Evolutionary conservation across 2,329 filamentous ascomycete genomes (phyloP), one percentile per base, ranked within the genome.

Genomic region (Cytospora paraplurivora): DNA sequence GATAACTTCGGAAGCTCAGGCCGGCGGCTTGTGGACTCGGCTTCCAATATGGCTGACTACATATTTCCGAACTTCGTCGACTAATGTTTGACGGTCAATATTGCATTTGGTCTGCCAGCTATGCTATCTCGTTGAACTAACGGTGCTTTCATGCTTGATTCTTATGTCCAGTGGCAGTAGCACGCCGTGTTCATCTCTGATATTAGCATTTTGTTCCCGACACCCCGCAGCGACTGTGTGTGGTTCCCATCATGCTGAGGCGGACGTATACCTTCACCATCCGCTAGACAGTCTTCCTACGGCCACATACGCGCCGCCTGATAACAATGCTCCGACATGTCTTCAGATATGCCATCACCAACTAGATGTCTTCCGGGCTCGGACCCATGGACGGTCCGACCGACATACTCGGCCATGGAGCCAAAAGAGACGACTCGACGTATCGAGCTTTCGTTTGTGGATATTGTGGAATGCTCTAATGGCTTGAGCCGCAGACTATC

Each of bases 51-150:
- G 41, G 7, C 8, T 21, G 8, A 47, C n/a, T 7, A 47, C 41
- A 47, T 47, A 21, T 47, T 19, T n/a, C 44, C n/a, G n/a, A 10
- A 21, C 10, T 12, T 11, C 44, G 10, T 47, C 15, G 21, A 19
- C 44, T 19, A 17, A 47, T n/a, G 3, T 19, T 19, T 7, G n/a
- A 47, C 44, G 8, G 21, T 7, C 1, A 21, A 12, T 5, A 19
- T 19, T 21, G 44, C 5, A 21, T 47, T 12, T 21, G 7, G 3
- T 27, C 19, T 55, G 17, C 7, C 15, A 11, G 37, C 6, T 19
- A 50, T 55, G 51, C 32, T 61, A 61, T 55, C 38, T 55, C 33
- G 49, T 55, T 61, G 17, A 54, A 7, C 27, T 35, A 11, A 6
- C 13, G 19, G 8, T 7, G 44, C 13, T 44, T 35, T 41, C 21